Evolutionary conservation across 2,329 filamentous ascomycete species (phyloP).

Genomic region (Hymenoscyphus infarciens): DNA sequence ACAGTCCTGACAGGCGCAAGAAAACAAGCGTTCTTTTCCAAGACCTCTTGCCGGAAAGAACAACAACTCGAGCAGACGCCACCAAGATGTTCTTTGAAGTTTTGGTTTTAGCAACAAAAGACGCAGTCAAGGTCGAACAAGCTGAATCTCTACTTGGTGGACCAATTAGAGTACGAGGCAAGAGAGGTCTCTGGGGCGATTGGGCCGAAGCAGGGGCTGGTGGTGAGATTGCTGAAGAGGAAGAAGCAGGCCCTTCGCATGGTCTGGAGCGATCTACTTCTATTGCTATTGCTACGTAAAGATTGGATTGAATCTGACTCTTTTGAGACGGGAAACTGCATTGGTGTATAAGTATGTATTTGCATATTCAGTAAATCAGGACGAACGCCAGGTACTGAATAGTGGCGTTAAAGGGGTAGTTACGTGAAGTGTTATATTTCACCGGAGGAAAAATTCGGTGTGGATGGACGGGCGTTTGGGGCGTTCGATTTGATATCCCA

Average conservation of each 20-base stretch:
- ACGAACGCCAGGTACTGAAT: background rate
- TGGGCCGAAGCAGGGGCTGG: slow-evolving; percentile 82
- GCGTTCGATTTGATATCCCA: slow-evolving; percentile 10
- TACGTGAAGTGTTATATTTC: background rate
- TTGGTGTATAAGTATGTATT: slow-evolving; percentile 7
- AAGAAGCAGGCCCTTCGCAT: slow-evolving; percentile 24
- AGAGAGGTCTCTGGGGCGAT: slow-evolving; percentile 92
- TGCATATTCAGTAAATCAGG: slow-evolving; percentile 7
- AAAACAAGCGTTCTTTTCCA: slow-evolving; percentile 82
- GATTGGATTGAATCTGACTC: background rate
- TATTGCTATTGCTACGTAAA: slow-evolving; percentile 27
- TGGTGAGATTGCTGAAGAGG: slow-evolving; percentile 48
- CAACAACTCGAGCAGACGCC: slow-evolving; percentile 81
- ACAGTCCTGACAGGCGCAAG: slow-evolving; percentile 67
- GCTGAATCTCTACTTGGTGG: slow-evolving; percentile 67
- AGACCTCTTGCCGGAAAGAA: slow-evolving; percentile 77
- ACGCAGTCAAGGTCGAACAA: slow-evolving; percentile 96
- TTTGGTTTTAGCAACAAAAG: slow-evolving; percentile 92
- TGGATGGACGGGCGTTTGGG: slow-evolving; percentile 3
- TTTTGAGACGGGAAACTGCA: background rate
- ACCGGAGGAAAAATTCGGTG: background rate
- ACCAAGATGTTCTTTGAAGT: slow-evolving; percentile 99
- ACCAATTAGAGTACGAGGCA: slow-evolving; percentile 78
- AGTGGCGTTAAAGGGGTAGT: slow-evolving; percentile 6
- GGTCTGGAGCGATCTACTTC: slow-evolving; percentile 19